Evolutionary conservation across 148 eudicot species (phyloP).

Genomic region (Cornus florida): DNA sequence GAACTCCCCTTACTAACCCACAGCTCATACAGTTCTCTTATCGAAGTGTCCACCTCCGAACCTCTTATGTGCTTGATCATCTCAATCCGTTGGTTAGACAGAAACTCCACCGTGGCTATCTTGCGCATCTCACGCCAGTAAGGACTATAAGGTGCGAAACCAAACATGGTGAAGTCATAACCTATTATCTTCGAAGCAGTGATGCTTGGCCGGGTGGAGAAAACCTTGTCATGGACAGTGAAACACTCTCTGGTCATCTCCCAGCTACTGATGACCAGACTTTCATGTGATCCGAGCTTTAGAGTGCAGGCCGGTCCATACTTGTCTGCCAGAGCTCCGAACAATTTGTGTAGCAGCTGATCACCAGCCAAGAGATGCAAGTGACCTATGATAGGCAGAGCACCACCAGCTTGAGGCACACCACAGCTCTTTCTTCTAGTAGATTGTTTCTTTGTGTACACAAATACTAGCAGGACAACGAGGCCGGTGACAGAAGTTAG

Average conservation of each 20-base stretch:
- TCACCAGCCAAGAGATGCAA: not conserved
- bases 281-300: too few species aligned
- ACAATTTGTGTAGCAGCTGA: too few species aligned
- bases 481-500: not conserved
- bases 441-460: not conserved
- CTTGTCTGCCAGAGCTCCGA: too few species aligned
- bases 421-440: not conserved
- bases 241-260: too few species aligned
- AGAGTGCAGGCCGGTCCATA: too few species aligned
- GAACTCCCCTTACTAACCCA: not conserved
- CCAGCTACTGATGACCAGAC: too few species aligned
- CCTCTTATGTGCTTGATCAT: not conserved
- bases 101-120: not conserved
- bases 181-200: not conserved
- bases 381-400: not conserved
- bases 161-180: not conserved
- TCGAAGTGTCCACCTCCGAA: not conserved
- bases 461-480: not conserved
- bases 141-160: not conserved
- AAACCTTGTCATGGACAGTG: too few species aligned
- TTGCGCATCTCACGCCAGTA: slow-evolving; percentile 8
- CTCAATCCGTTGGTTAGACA: not conserved
- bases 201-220: too few species aligned
- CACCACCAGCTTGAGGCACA: not conserved
- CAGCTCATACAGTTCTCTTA: not conserved